phyloP scores from a whole-genome alignment of 2,329 filamentous ascomycete species.

The Cercospora zeina region DNA sequence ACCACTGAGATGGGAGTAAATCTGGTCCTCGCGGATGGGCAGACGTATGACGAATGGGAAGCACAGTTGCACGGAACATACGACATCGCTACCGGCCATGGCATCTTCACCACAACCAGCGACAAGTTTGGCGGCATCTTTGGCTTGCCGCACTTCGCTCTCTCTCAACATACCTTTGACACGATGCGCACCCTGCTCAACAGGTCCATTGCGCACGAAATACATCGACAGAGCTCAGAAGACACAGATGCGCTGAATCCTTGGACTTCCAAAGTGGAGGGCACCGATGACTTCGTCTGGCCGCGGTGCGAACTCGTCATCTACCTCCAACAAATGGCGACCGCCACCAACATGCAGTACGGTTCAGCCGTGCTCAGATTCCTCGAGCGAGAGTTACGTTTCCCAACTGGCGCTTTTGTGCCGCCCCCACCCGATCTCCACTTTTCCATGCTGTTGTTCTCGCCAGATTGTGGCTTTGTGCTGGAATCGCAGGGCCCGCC shows the following conservation, averaged over 20 bases:
- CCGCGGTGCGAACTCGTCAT: conserved; percentile 88
- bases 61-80: conserved; percentile 81
- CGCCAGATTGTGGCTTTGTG: conserved; percentile 66
- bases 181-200: conserved; percentile 62
- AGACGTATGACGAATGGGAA: conserved; percentile 73
- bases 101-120: conserved; percentile 84
- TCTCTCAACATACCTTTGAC: conserved; percentile 56
- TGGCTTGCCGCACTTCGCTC: conserved; percentile 77
- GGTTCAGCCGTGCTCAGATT: conserved; percentile 46
- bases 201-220: conserved; percentile 65
- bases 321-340: conserved; percentile 68
- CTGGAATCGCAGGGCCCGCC: conserved; percentile 62
- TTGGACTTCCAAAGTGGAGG: conserved; percentile 72
- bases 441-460: conserved; percentile 63
- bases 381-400: conserved; percentile 61
- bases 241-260: conserved; percentile 59
- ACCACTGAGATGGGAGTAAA: conserved; percentile 69
- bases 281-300: conserved; percentile 57
- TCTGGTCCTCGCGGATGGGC: conserved; percentile 70
- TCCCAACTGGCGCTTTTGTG: conserved; percentile 58
- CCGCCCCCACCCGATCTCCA: conserved; percentile 54
- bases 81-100: conserved; percentile 75
- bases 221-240: conserved; percentile 66
- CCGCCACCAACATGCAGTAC: conserved; percentile 32
- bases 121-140: conserved; percentile 92